Conservation (phyloP, 768 basidiomycete genomes). For the Lactarius psammicola region DNA sequence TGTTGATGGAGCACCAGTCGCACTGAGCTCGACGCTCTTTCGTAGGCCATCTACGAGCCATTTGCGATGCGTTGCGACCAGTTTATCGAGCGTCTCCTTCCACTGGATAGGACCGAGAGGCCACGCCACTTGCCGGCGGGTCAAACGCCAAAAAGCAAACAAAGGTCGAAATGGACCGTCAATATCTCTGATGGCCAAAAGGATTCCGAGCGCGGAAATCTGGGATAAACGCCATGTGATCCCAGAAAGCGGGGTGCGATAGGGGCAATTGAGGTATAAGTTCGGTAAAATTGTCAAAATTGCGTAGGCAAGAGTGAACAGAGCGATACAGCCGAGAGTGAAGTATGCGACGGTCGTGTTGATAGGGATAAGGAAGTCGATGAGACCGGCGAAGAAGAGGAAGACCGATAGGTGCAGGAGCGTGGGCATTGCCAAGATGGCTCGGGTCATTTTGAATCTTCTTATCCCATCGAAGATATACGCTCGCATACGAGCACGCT, state of each 20-base stretch:
- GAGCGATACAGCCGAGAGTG: slow-evolving; percentile 7
- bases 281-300: neutral
- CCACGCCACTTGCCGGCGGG: neutral
- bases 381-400: slow-evolving; percentile 18
- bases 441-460: no score
- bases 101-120: neutral
- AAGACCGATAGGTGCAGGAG: slow-evolving; percentile 14
- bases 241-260: neutral
- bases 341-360: slow-evolving; percentile 15
- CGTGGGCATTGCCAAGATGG: no score
- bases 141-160: neutral
- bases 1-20: neutral
- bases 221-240: slow-evolving; percentile 1
- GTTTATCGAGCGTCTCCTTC: neutral
- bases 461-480: no score
- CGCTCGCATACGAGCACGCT: no score
- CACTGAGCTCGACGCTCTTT: neutral
- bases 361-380: slow-evolving; percentile 21
- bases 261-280: neutral
- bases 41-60: neutral
- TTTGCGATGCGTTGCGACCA: neutral
- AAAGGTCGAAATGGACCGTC: neutral
- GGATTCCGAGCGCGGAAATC: neutral
- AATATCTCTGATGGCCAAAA: neutral
- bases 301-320: neutral